These are phyloP conservation scores for Proliferodiscus dingleyae DNA, from an alignment of 2,329 filamentous ascomycete genomes.

Conservation along the genomic window DNA sequence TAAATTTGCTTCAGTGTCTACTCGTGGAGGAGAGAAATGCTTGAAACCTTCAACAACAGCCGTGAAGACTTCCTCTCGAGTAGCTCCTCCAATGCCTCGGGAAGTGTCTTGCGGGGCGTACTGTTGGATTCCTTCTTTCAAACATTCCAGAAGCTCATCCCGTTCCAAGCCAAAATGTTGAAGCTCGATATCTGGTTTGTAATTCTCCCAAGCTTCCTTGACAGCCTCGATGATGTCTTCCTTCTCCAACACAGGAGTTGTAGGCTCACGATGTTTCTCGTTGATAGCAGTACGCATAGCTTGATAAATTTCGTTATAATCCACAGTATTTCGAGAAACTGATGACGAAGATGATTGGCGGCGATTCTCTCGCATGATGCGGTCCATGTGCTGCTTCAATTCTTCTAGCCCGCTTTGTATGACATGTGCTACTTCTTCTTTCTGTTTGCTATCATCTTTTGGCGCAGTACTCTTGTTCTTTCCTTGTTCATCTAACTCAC, in stretches of 20 bases:
- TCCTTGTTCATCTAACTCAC: conserved; percentile 71
- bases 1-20: conserved; percentile 63
- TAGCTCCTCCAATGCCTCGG: conserved; percentile 51
- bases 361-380: conserved; percentile 70
- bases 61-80: conserved; percentile 77
- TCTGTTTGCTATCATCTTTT: conserved; percentile 48
- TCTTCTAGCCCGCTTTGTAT: conserved; percentile 76
- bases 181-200: conserved; percentile 88
- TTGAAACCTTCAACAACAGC: conserved; percentile 83
- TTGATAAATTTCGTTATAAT: conserved; percentile 81
- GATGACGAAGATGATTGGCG: conserved; percentile 62
- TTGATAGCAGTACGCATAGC: conserved; percentile 71
- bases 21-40: conserved; percentile 69
- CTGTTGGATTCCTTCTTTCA: conserved; percentile 79
- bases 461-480: conserved; percentile 37
- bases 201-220: conserved; percentile 86
- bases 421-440: conserved; percentile 69
- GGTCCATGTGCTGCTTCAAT: conserved; percentile 78
- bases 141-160: conserved; percentile 81
- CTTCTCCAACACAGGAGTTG: conserved; percentile 54
- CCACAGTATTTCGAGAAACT: conserved; percentile 59
- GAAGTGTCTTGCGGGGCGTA: conserved; percentile 48
- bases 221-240: conserved; percentile 86
- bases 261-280: conserved; percentile 48
- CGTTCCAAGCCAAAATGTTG: conserved; percentile 86